phyloP scores from a whole-genome alignment of 2,329 filamentous ascomycete species.

The Arthrinium puccinioides region DNA sequence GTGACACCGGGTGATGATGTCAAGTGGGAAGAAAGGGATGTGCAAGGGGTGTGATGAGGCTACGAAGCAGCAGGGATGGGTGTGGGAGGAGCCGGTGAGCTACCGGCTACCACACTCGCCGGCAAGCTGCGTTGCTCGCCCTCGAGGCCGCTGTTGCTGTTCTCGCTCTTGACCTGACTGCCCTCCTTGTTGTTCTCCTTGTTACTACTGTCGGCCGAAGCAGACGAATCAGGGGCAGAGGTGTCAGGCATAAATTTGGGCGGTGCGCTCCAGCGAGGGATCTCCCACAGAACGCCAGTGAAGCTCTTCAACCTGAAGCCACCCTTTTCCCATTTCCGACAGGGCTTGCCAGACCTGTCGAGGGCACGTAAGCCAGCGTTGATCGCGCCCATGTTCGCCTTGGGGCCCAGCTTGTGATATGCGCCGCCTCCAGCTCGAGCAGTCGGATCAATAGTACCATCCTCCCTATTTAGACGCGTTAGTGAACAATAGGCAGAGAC shows the following conservation, averaged over 20 bases:
- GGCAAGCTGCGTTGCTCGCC: slow-evolving; percentile 45
- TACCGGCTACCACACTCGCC: slow-evolving; percentile 39
- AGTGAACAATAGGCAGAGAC: slow-evolving; percentile 11
- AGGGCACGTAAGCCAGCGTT: slow-evolving; percentile 92
- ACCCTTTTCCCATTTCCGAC: slow-evolving; percentile 83
- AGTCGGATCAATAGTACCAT: slow-evolving; percentile 54
- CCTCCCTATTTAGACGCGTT: slow-evolving; percentile 41
- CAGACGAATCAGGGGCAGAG: slow-evolving; percentile 34
- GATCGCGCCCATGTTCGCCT: slow-evolving; percentile 94
- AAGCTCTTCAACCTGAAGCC: slow-evolving; percentile 85
- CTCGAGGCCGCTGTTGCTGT: slow-evolving; percentile 30
- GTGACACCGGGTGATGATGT: background rate
- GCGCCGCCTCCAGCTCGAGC: slow-evolving; percentile 39
- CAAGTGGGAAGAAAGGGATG: background rate
- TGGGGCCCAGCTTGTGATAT: slow-evolving; percentile 83
- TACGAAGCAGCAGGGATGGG: slow-evolving; percentile 34
- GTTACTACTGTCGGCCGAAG: slow-evolving; percentile 45
- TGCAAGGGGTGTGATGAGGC: background rate
- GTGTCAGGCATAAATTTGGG: slow-evolving; percentile 44
- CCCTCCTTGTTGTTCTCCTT: slow-evolving; percentile 61
- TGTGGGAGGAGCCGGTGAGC: slow-evolving; percentile 44
- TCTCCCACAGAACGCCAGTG: slow-evolving; percentile 76
- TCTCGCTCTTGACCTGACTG: slow-evolving; percentile 39
- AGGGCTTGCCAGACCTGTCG: slow-evolving; percentile 85
- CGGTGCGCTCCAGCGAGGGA: slow-evolving; percentile 76